Evolutionary conservation across 805 yeast genomes (phyloP).

Genomic region (Saturnispora silvae): DNA sequence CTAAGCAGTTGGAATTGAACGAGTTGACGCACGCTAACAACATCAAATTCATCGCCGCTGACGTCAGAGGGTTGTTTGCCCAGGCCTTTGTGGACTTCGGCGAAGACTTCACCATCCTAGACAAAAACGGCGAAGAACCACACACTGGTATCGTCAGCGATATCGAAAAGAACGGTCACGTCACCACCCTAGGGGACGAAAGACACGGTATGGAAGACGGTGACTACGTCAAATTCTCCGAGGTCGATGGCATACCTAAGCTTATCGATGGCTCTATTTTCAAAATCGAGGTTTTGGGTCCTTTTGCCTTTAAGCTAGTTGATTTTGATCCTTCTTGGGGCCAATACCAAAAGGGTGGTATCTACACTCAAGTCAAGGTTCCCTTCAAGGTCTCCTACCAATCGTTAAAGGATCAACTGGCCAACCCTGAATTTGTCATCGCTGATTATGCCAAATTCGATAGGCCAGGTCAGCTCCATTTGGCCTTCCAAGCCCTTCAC

Average conservation of each 20-base stretch:
- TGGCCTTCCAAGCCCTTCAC: constrained; percentile 85
- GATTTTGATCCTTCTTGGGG: constrained; percentile 48
- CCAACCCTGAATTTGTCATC: constrained; percentile 64
- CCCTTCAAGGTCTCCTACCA: constrained; percentile 58
- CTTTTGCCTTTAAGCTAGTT: constrained; percentile 75
- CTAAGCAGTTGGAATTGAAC: constrained; percentile 67
- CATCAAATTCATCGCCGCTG: constrained; percentile 75
- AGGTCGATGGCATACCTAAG: constrained; percentile 68
- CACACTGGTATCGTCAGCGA: constrained; percentile 78
- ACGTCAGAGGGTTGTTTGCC: constrained; percentile 82
- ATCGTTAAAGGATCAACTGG: constrained; percentile 52
- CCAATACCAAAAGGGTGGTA: constrained; percentile 69
- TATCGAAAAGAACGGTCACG: constrained; percentile 79
- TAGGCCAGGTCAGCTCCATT: constrained; percentile 80
- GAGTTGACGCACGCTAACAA: constrained; percentile 59
- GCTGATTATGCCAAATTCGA: constrained; percentile 94
- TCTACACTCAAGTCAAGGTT: constrained; percentile 84
- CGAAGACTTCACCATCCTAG: constrained; percentile 63
- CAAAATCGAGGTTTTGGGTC: constrained; percentile 81
- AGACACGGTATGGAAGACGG: constrained; percentile 95
- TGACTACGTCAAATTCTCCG: constrained; percentile 74
- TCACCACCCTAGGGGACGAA: constrained; percentile 84
- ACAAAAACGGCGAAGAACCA: constrained; percentile 91
- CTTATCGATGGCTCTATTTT: constrained; percentile 65
- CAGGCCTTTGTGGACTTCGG: constrained; percentile 88